Base-by-base conservation (phyloP, 768 basidiomycete species). In the Boletus bicolor region DNA sequence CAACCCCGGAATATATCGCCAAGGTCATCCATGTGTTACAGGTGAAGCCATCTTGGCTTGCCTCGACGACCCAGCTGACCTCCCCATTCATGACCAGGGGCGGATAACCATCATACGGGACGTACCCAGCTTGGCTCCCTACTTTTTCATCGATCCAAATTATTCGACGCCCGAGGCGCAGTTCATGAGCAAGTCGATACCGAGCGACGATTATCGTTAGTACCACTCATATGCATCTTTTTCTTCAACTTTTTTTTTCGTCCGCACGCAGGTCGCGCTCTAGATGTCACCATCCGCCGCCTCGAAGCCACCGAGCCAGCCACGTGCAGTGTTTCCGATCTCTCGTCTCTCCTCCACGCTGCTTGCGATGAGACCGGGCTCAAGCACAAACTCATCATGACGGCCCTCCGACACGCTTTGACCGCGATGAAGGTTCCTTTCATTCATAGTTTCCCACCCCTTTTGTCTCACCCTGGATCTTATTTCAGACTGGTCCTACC, bases 61-160 rank as follows among this genome's bases (percentile, higher is more conserved):
- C 17, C 36, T 39, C 17, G 36, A 44, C 37, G 44, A 4, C 19
- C n/a, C 12, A 14, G 50, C 19, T 49, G 24, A 39, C 8, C 7
- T 21, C 3, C 28, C 4, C 9, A 14, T 19, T 38, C 34, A 28
- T 5, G 26, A 47, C 7, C 55, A 92, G 87, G 84, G 86, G 47
- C 85, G 92, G 15, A 70, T 89, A 17, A 79, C 77, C 7, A 91
- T 84, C 51, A 66, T 96, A 19, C 76, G 79, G 38, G 93, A 96
- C 59, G 77, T 97, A 37, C 81, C 88, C 0, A 62, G 67, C 1
- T 75, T 85, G 24, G 86, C 83, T 0, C 82, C 87, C 0, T 96
- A 86, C 69, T 83, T 96, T 72, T 98, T 97, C 68, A 69, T 81
- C 17, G 80, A 83, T 4, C 91, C 91, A 0, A 75, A 88, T 49